These are phyloP conservation scores for Wallacemonas collosoma DNA, from an alignment of 208 protist genomes.

Conservation along the genomic window DNA sequence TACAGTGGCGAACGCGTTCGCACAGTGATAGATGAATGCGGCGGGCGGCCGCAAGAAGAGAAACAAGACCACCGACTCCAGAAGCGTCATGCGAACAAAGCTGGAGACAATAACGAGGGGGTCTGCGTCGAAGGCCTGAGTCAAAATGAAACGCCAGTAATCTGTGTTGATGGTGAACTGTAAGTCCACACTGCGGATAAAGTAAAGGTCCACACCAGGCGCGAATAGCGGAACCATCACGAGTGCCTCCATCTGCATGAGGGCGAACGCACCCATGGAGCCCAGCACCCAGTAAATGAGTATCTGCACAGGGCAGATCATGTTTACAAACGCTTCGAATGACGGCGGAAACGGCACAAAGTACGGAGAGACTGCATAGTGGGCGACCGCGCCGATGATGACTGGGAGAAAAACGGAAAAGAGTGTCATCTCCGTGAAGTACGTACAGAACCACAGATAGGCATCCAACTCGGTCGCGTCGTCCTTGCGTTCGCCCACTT, in stretches of 20 bases:
- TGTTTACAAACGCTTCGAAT: conserved; percentile 33
- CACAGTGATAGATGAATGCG: conserved; percentile 6
- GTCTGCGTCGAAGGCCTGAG: conserved; percentile 65
- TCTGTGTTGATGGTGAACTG: conserved; percentile 41
- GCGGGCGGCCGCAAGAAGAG: conserved; percentile 53
- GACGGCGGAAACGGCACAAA: conserved; percentile 42
- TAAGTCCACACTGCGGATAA: conserved; percentile 67
- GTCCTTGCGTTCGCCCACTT: conserved; percentile 43
- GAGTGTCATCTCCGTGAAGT: conserved; percentile 51
- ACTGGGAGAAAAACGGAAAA: conserved; percentile 55
- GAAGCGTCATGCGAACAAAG: conserved; percentile 43
- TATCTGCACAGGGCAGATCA: conserved; percentile 41
- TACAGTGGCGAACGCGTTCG: background rate
- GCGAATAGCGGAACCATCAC: conserved; percentile 71
- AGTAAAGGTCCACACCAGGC: conserved; percentile 81
- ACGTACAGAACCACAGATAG: conserved; percentile 50
- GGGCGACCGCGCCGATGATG: conserved; percentile 52
- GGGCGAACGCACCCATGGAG: conserved; percentile 40
- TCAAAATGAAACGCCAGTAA: conserved; percentile 66
- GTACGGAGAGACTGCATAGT: conserved; percentile 59
- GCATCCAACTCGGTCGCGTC: conserved; percentile 40
- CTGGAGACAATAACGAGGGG: conserved; percentile 46
- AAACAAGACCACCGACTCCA: conserved; percentile 53
- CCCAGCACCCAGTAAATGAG: conserved; percentile 67
- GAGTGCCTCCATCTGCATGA: conserved; percentile 53